These are phyloP conservation scores for Cyphellophora europaea DNA, from an alignment of 2,329 filamentous ascomycete genomes.

Conservation along the genomic window DNA sequence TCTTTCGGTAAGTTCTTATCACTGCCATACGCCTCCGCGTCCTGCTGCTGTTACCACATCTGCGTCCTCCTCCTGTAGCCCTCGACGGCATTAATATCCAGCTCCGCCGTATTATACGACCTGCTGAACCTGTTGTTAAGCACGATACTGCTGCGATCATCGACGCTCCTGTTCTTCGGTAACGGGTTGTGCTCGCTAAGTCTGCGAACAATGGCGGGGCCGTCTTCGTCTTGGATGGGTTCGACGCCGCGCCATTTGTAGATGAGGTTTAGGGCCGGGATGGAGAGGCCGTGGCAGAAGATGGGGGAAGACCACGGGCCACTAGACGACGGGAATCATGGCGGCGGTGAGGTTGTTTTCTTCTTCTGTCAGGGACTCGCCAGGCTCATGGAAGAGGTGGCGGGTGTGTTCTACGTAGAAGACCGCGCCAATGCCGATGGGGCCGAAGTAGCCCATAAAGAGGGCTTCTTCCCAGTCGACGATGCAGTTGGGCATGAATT, in stretches of 20 bases:
- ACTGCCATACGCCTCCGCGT: constrained; percentile 1
- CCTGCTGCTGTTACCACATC: neutral
- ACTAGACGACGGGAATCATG: constrained; percentile 25
- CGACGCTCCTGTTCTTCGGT: constrained; percentile 25
- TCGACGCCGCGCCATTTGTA: constrained; percentile 19
- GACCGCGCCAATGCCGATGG: constrained; percentile 92
- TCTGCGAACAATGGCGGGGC: constrained; percentile 21
- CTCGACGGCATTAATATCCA: constrained; percentile 2
- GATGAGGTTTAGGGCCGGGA: neutral
- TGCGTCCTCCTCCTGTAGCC: constrained; percentile 1
- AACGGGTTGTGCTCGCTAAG: constrained; percentile 19
- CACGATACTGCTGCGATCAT: constrained; percentile 21
- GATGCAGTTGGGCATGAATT: constrained; percentile 87
- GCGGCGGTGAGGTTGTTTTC: constrained; percentile 27
- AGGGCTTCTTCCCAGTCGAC: constrained; percentile 96
- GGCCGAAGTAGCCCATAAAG: constrained; percentile 97
- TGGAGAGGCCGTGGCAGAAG: neutral
- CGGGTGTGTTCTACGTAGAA: constrained; percentile 51
- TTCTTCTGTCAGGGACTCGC: constrained; percentile 30
- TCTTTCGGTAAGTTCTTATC: neutral
- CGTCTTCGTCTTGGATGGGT: constrained; percentile 22
- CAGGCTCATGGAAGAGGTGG: constrained; percentile 32
- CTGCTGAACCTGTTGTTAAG: constrained; percentile 26
- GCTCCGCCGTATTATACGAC: constrained; percentile 2
- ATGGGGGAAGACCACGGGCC: neutral